phyloP scores from a whole-genome alignment of 345 rosid species.

The Linum tenue region DNA sequence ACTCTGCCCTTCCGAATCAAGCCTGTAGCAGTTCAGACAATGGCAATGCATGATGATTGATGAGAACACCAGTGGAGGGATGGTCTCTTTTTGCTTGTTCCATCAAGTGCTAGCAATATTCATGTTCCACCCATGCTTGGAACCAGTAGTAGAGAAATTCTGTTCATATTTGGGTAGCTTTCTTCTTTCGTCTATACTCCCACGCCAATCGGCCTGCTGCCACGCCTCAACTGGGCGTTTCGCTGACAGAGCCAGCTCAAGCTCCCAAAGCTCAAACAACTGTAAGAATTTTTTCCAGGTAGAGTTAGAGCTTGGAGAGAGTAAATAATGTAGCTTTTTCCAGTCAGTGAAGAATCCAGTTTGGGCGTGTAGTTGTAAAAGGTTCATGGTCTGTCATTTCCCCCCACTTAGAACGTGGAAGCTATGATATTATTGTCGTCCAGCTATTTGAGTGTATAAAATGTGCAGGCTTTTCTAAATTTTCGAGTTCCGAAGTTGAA shows the following conservation, averaged over 20 bases:
- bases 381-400: neutral
- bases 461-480: conserved; percentile 18
- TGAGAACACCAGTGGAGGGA: conserved; percentile 13
- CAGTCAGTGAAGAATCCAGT: conserved; percentile 5
- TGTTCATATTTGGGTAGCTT: conserved; percentile 12
- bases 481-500: neutral
- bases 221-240: neutral
- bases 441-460: conserved; percentile 14
- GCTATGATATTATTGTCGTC: neutral
- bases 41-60: conserved; percentile 29
- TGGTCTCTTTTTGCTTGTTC: neutral
- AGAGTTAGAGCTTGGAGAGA: conserved; percentile 1
- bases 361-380: neutral
- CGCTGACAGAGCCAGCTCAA: too few relatives aligned
- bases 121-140: too few relatives aligned
- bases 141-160: neutral
- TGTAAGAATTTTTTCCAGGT: neutral
- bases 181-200: conserved; percentile 4
- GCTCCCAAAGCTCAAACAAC: too few relatives aligned
- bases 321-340: conserved; percentile 4
- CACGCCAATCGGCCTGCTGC: too few relatives aligned
- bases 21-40: conserved; percentile 68
- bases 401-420: conserved; percentile 8
- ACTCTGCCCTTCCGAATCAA: conserved; percentile 40
- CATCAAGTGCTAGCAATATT: too few relatives aligned